phyloP scores from a whole-genome alignment of 768 basidiomycete genomes.

The Russula sp. region DNA sequence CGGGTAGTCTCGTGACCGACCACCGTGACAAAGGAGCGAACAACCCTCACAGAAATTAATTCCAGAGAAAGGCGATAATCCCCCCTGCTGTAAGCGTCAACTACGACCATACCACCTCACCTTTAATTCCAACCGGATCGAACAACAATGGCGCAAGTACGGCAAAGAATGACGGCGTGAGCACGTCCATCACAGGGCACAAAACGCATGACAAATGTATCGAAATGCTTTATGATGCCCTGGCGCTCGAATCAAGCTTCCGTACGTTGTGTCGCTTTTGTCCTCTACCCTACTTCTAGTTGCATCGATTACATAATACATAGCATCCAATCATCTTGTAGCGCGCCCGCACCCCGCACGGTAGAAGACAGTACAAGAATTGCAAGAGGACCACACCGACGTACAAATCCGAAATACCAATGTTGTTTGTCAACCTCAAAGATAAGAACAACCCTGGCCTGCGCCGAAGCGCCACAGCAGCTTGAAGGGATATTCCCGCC shows the following conservation, averaged over 20 bases:
- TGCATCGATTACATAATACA: neutral
- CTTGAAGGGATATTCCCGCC: conserved; percentile 67
- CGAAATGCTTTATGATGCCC: conserved; percentile 86
- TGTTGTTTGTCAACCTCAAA: conserved; percentile 88
- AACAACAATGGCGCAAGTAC: conserved; percentile 38
- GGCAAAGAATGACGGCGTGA: conserved; percentile 66
- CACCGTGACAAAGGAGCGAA: no score
- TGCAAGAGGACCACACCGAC: conserved; percentile 39
- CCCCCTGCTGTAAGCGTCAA: no score
- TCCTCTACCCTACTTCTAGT: neutral
- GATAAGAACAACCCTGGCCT: conserved; percentile 83
- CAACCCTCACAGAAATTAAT: no score
- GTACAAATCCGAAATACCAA: conserved; percentile 80
- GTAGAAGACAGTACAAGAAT: conserved; percentile 54
- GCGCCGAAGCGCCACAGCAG: conserved; percentile 78
- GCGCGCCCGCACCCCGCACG: conserved; percentile 48
- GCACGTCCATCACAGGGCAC: conserved; percentile 53
- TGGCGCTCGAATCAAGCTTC: conserved; percentile 79
- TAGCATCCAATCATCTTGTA: conserved; percentile 66
- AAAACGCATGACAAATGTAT: conserved; percentile 79
- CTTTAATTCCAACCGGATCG: conserved; percentile 23
- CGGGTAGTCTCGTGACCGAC: no score
- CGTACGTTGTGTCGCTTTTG: conserved; percentile 49
- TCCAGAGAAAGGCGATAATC: no score
- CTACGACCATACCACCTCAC: conserved; percentile 7